Evolutionary conservation across 345 rosid species (phyloP).

Genomic region (Gossypium ekmanianum): DNA sequence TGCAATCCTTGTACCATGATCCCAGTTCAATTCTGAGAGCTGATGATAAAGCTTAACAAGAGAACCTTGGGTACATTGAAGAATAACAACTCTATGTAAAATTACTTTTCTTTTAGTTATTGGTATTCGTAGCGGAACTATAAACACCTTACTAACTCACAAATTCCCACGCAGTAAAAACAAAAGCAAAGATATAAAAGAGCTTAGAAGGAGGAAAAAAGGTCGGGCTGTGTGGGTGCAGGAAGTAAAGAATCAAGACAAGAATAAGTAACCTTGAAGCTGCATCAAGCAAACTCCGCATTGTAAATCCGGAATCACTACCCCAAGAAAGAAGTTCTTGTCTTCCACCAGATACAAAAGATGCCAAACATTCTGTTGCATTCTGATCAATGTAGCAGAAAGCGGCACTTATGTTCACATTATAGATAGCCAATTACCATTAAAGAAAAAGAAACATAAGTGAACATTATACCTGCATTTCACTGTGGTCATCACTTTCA

Average conservation of each 20-base stretch:
- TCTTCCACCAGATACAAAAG: conserved; percentile 68
- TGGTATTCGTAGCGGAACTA: not conserved
- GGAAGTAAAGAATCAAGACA: conserved; percentile 8
- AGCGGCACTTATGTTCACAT: conserved; percentile 20
- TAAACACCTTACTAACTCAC: not conserved
- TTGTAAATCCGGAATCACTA: conserved; percentile 63
- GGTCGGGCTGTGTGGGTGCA: not conserved
- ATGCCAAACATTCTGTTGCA: conserved; percentile 88
- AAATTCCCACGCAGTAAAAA: not conserved
- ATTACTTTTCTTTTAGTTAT: not conserved
- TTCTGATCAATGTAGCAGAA: conserved; percentile 53
- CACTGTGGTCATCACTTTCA: conserved; percentile 83
- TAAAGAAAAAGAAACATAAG: conserved; percentile 15
- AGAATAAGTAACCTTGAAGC: conserved; percentile 64
- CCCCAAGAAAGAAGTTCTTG: conserved; percentile 80
- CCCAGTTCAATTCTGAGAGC: not conserved
- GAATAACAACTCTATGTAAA: not conserved
- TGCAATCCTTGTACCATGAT: not conserved
- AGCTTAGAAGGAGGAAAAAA: not conserved
- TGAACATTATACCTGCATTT: conserved; percentile 66
- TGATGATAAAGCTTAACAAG: not conserved
- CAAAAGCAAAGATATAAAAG: not conserved
- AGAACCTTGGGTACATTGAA: not conserved
- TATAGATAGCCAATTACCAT: not conserved
- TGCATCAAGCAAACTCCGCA: conserved; percentile 90